phyloP scores from a whole-genome alignment of 495 filamentous ascomycete genomes.

The Daldinia grandis region DNA sequence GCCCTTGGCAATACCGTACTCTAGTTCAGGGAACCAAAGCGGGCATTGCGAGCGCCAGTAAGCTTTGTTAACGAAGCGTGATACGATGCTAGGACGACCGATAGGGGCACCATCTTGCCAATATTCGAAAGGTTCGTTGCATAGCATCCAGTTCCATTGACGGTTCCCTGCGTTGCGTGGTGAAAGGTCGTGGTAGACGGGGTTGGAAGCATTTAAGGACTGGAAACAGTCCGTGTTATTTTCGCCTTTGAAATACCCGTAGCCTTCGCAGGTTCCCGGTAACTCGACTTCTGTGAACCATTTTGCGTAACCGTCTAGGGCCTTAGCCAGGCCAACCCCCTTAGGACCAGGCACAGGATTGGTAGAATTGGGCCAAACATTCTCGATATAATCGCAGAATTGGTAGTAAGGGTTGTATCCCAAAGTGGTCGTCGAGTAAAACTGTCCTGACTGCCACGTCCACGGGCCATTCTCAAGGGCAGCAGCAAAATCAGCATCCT shows the following conservation, averaged over 20 bases:
- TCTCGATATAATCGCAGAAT: constrained; percentile 60
- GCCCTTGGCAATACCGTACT: constrained; percentile 60
- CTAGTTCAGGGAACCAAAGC: constrained; percentile 65
- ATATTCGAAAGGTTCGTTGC: constrained; percentile 70
- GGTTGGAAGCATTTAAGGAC: constrained; percentile 64
- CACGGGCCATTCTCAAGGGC: constrained; percentile 63
- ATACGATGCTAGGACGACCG: constrained; percentile 57
- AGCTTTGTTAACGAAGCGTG: constrained; percentile 61
- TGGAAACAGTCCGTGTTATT: constrained; percentile 64
- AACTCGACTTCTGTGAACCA: constrained; percentile 60
- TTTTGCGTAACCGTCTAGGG: constrained; percentile 59
- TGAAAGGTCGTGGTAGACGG: constrained; percentile 63
- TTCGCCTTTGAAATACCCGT: constrained; percentile 57
- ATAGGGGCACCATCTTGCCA: constrained; percentile 67
- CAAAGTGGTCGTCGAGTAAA: constrained; percentile 48
- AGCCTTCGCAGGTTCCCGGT: constrained; percentile 55
- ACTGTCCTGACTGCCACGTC: constrained; percentile 63
- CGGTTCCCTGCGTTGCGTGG: constrained; percentile 61
- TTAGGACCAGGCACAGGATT: constrained; percentile 46
- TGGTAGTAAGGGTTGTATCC: constrained; percentile 62
- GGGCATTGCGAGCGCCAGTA: constrained; percentile 70
- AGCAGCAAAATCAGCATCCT: constrained; percentile 67
- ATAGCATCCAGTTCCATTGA: constrained; percentile 73
- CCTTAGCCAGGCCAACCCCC: constrained; percentile 59
- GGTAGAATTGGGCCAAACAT: constrained; percentile 40